phyloP scores from a whole-genome alignment of 495 filamentous ascomycete species.

The Annulohypoxylon nitens region DNA sequence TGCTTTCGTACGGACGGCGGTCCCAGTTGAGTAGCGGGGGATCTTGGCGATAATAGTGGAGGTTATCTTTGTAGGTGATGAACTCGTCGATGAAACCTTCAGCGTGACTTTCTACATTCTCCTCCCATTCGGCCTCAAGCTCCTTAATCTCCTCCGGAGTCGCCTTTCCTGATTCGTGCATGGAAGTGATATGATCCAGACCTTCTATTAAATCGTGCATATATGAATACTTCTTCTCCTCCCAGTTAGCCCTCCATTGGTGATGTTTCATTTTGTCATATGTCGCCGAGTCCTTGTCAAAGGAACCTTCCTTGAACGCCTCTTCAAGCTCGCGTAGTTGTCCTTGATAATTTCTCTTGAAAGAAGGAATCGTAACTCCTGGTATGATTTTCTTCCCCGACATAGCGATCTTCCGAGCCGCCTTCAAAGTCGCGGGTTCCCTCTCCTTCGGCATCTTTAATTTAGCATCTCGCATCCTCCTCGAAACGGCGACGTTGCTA shows the following conservation, averaged over 20 bases:
- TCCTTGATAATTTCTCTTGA: slow-evolving; percentile 49
- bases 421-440: slow-evolving; percentile 48
- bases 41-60: slow-evolving; percentile 55
- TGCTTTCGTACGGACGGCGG: slow-evolving; percentile 69
- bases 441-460: slow-evolving; percentile 49
- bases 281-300: slow-evolving; percentile 40
- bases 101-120: slow-evolving; percentile 20
- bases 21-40: slow-evolving; percentile 72
- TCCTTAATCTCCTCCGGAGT: slow-evolving; percentile 19
- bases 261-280: slow-evolving; percentile 38
- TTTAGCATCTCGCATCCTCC: slow-evolving; percentile 55
- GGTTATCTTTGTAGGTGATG: slow-evolving; percentile 60
- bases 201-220: slow-evolving; percentile 48
- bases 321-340: slow-evolving; percentile 53
- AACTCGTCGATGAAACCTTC: slow-evolving; percentile 41
- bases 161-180: slow-evolving; percentile 32
- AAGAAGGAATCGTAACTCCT: slow-evolving; percentile 41
- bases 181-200: slow-evolving; percentile 34
- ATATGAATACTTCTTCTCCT: slow-evolving; percentile 28
- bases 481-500: slow-evolving; percentile 42
- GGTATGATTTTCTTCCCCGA: slow-evolving; percentile 4
- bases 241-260: slow-evolving; percentile 46
- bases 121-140: slow-evolving; percentile 42
- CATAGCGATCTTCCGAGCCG: slow-evolving; percentile 35
- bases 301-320: slow-evolving; percentile 34